A percentile compares a stretch with the other conserved stretches of the same genome.
phyloP scores from a whole-genome alignment of 129 eudicot genomes.

The Chrysanthemum makinoi region DNA sequence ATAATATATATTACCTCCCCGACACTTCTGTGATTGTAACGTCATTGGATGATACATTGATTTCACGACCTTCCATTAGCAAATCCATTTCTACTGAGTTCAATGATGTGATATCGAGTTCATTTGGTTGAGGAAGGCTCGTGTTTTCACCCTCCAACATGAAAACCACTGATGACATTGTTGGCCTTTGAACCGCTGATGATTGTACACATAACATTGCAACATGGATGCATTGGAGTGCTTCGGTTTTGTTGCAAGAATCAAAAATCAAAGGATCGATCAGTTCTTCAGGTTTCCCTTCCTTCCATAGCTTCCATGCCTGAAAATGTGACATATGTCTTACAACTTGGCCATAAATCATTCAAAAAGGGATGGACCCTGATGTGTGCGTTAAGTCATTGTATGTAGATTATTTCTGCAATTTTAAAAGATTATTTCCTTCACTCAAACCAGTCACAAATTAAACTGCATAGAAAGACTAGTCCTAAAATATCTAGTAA shows the following conservation, averaged over 20 bases:
- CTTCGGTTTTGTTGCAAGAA: conserved; percentile 39
- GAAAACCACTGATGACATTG: conserved; percentile 72
- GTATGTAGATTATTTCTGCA: too few species aligned
- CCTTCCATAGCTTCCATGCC: conserved; percentile 91
- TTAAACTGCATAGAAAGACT: too few species aligned
- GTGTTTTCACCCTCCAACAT: conserved; percentile 78
- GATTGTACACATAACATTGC: conserved; percentile 80
- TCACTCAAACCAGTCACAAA: too few species aligned
- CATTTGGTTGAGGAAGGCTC: conserved; percentile 62
- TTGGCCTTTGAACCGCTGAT: conserved; percentile 63
- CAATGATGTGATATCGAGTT: conserved; percentile 50
- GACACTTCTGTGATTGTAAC: conserved; percentile 35
- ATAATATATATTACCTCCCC: conserved; percentile 28
- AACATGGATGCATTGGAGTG: conserved; percentile 65
- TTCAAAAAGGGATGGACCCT: background rate
- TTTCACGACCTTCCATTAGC: conserved; percentile 48
- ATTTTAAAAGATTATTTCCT: too few species aligned
- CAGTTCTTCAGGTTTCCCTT: conserved; percentile 46
- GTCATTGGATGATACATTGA: conserved; percentile 25
- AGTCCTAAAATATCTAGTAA: too few species aligned
- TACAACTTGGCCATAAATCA: background rate
- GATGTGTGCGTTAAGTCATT: too few species aligned
- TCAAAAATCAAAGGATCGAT: conserved; percentile 47
- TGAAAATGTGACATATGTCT: conserved; percentile 22
- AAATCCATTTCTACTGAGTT: conserved; percentile 46